phyloP scores from a whole-genome alignment of 73 alveolate genomes.

The Diophrys appendiculata region DNA sequence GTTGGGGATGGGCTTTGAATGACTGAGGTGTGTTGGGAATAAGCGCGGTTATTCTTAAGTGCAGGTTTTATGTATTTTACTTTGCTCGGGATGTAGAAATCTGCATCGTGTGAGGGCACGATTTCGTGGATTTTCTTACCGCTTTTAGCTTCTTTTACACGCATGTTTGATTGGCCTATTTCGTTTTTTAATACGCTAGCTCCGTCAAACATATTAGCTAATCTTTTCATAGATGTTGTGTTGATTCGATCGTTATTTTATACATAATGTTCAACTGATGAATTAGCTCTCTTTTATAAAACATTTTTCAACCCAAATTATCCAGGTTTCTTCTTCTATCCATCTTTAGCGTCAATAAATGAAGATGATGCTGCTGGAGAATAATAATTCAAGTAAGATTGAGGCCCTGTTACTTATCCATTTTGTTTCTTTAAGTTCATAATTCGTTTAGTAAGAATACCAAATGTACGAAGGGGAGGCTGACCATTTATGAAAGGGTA shows the following conservation, averaged over 20 bases:
- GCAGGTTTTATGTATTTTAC: conserved; percentile 20
- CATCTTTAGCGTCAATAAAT: neutral
- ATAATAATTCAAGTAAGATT: neutral
- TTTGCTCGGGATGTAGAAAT: conserved; percentile 53
- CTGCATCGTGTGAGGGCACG: conserved; percentile 34
- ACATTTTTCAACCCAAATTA: neutral
- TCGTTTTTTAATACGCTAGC: conserved; percentile 38
- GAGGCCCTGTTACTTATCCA: neutral
- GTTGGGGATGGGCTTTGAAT: neutral
- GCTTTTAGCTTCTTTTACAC: conserved; percentile 60
- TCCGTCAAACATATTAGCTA: conserved; percentile 40
- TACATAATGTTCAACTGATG: neutral
- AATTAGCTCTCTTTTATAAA: neutral
- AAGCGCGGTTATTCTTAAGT: neutral
- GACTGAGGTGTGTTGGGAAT: neutral
- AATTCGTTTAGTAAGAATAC: neutral
- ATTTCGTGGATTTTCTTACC: conserved; percentile 38
- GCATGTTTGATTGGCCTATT: conserved; percentile 16
- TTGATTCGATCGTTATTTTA: conserved; percentile 22
- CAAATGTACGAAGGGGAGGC: conserved; percentile 25
- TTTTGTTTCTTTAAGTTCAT: neutral
- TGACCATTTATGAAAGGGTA: conserved; percentile 36
- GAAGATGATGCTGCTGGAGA: neutral
- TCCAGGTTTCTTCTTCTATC: neutral
- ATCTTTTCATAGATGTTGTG: conserved; percentile 44